These are phyloP conservation scores for Bruguiera sexangula DNA, from an alignment of 345 rosid genomes.

Conservation along the genomic window DNA sequence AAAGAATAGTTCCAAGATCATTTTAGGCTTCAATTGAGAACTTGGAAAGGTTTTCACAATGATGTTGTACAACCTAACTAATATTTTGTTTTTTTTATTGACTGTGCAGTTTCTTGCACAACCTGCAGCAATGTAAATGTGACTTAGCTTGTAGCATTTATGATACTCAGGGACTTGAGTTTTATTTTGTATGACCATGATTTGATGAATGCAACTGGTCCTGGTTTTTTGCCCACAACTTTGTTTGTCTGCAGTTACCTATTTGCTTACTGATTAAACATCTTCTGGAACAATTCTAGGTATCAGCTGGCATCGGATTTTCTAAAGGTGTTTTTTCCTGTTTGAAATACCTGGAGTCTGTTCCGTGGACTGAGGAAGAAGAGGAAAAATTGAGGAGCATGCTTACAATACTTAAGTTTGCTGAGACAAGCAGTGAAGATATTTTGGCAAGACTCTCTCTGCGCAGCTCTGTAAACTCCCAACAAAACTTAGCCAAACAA, in stretches of 20 bases:
- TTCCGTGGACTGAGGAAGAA: conserved; percentile 98
- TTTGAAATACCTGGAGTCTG: conserved; percentile 81
- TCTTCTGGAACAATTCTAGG: conserved; percentile 39
- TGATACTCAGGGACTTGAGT: too few relatives aligned
- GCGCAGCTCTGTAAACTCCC: conserved; percentile 33
- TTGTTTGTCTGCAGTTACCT: neutral
- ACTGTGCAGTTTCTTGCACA: too few relatives aligned
- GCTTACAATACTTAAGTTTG: conserved; percentile 52
- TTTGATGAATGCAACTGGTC: neutral
- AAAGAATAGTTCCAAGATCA: too few relatives aligned
- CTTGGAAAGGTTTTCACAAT: too few relatives aligned
- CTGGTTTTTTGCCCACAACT: neutral
- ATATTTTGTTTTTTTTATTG: too few relatives aligned
- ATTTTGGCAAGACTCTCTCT: conserved; percentile 60
- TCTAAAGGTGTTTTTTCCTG: conserved; percentile 59
- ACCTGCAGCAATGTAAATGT: too few relatives aligned
- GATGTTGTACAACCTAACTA: too few relatives aligned
- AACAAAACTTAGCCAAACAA: conserved; percentile 57
- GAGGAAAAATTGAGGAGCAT: conserved; percentile 75
- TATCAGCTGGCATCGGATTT: conserved; percentile 69
- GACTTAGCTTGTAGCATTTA: too few relatives aligned
- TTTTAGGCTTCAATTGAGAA: too few relatives aligned
- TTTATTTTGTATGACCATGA: too few relatives aligned
- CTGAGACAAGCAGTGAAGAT: conserved; percentile 49
- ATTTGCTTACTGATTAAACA: conserved; percentile 16